phyloP scores from a whole-genome alignment of 2,329 filamentous ascomycete genomes.

The Onygenales sp. region DNA sequence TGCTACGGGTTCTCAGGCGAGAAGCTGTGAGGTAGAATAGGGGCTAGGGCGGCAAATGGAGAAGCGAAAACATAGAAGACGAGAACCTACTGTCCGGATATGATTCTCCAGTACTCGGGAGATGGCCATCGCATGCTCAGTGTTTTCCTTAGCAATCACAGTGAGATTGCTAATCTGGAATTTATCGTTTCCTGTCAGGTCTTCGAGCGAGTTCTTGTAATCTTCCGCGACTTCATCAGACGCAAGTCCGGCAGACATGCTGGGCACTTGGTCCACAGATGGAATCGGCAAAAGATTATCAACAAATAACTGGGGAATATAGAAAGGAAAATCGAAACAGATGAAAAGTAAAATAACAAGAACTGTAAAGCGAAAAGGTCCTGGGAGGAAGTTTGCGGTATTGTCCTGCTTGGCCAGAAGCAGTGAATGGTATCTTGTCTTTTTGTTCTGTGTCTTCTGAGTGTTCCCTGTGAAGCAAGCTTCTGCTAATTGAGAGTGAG shows the following conservation, averaged over 20 bases:
- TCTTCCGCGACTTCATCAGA: slow-evolving; percentile 88
- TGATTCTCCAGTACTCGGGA: slow-evolving; percentile 84
- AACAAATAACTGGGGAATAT: neutral
- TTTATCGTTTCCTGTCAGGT: slow-evolving; percentile 80
- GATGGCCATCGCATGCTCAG: slow-evolving; percentile 88
- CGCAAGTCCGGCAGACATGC: slow-evolving; percentile 52
- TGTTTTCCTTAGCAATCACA: slow-evolving; percentile 94
- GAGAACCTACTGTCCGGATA: slow-evolving; percentile 75
- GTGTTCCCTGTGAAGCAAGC: slow-evolving; percentile 11
- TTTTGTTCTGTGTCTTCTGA: slow-evolving; percentile 10
- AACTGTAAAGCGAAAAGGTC: neutral
- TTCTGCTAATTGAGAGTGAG: slow-evolving; percentile 8
- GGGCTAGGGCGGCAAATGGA: slow-evolving; percentile 13
- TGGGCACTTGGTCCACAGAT: slow-evolving; percentile 25
- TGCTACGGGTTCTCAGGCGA: slow-evolving; percentile 1
- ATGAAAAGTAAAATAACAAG: slow-evolving; percentile 3
- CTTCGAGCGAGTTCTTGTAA: slow-evolving; percentile 86
- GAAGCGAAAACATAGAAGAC: slow-evolving; percentile 6
- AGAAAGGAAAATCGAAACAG: slow-evolving; percentile 3
- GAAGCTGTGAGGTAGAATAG: neutral
- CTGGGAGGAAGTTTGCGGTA: slow-evolving; percentile 5
- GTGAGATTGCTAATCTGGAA: slow-evolving; percentile 97
- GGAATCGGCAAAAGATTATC: slow-evolving; percentile 1
- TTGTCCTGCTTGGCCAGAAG: slow-evolving; percentile 4
- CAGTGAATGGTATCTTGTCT: slow-evolving; percentile 11